phyloP scores from a whole-genome alignment of 2,329 filamentous ascomycete species.

The Penicillium capsulatum region DNA sequence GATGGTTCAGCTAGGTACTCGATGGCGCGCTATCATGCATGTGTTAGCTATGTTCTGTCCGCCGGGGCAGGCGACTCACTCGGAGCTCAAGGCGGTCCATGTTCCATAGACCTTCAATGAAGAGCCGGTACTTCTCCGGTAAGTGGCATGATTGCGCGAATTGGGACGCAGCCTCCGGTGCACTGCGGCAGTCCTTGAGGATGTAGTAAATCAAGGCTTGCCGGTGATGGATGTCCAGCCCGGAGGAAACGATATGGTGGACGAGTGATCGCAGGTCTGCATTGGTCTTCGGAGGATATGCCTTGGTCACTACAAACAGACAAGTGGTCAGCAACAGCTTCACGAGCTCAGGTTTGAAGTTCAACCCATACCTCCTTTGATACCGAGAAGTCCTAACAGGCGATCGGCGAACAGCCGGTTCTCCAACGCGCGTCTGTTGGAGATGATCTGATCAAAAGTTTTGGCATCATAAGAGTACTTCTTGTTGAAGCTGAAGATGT shows the following conservation, averaged over 20 bases:
- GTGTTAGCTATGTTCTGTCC: constrained; percentile 10
- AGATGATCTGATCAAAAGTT: constrained; percentile 59
- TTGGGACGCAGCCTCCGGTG: constrained; percentile 49
- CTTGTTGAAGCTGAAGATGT: constrained; percentile 61
- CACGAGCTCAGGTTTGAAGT: constrained; percentile 5
- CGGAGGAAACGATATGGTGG: constrained; percentile 61
- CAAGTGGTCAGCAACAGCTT: constrained; percentile 10
- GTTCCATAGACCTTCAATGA: constrained; percentile 78
- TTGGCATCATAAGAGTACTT: constrained; percentile 61
- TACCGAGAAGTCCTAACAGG: constrained; percentile 64
- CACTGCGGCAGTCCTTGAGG: constrained; percentile 66
- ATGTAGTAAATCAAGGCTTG: constrained; percentile 80
- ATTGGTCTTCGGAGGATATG: constrained; percentile 71
- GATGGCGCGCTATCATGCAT: constrained; percentile 55
- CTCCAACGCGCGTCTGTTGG: constrained; percentile 62
- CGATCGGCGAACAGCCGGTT: constrained; percentile 76
- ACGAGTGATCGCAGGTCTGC: constrained; percentile 65
- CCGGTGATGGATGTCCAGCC: constrained; percentile 69
- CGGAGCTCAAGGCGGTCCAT: constrained; percentile 68
- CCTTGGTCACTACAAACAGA: constrained; percentile 49
- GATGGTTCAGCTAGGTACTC: constrained; percentile 75
- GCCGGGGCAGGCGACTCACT: constrained; percentile 35
- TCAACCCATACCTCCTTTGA: constrained; percentile 58
- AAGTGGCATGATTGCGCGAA: constrained; percentile 64
- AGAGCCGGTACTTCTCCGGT: constrained; percentile 70